Evolutionary conservation across 306 rosid genomes (phyloP), one percentile per base, ranked within the genome.

Genomic region (Vicia villosa): DNA sequence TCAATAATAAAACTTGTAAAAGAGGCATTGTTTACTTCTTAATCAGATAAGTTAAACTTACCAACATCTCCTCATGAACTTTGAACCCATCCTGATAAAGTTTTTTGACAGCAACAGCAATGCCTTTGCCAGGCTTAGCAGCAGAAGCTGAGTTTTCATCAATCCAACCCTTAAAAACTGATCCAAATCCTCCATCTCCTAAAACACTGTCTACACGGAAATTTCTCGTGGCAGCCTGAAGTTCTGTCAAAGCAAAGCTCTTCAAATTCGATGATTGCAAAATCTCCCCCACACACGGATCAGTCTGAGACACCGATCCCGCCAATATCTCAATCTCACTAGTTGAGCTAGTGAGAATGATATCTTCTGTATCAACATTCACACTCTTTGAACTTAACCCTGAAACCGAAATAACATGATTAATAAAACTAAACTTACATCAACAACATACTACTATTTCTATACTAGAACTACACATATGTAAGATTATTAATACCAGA

Each of bases 151-250:
- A 75, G 41, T 78, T 62, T 32, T 82, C 84, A 68, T 87, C 87
- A 64, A 87, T 82, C 89, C 92, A 84, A n/a, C 92, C 92, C 62
- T 84, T 87, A 69, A 69, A 87, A 58, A 87, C 92, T 4, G 87
- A 82, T 10, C 89, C 85, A 57, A 84, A 80, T 43, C 74, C 85
- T 15, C 80, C 80, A 63, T 80, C 85, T 66, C 87, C 86, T 56
- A 87, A 67, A 57, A 80, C 86, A 69, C 76, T 77, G 52, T 84
- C 84, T 10, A 76, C 82, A 32, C 87, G 80, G 59, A 87, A 87
- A 79, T 87, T 84, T 69, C 87, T 60, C 9, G 92, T 87, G 15
- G 92, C 84, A 46, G 74, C 78, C 62, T 72, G 77, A 59, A 87
- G 87, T 75, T 87, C 89, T 4, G 71, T 55, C 3, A 59, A 75